These are phyloP conservation scores for Iris pallida DNA, from an alignment of 116 monocot species.

Conservation along the genomic window DNA sequence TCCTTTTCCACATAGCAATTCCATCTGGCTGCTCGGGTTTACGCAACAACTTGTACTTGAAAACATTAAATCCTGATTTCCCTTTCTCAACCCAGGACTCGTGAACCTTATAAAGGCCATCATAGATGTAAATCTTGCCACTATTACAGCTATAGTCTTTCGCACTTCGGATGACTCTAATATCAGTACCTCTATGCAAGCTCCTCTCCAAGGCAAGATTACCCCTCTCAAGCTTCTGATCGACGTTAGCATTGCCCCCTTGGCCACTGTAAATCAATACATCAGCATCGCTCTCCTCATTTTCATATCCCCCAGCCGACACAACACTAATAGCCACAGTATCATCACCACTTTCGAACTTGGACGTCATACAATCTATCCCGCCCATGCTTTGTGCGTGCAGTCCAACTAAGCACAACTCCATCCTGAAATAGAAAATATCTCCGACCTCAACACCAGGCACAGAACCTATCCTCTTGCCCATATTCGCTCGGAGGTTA, in stretches of 20 bases:
- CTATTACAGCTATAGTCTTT: constrained; percentile 34
- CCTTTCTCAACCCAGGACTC: constrained; percentile 46
- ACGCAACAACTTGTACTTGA: constrained; percentile 54
- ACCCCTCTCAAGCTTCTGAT: constrained; percentile 90
- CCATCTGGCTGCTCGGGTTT: constrained; percentile 48
- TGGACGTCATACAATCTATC: constrained; percentile 65
- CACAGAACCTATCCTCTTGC: constrained; percentile 51
- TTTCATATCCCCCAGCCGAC: constrained; percentile 84
- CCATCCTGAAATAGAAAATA: constrained; percentile 91
- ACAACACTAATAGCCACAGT: constrained; percentile 68
- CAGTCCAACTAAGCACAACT: constrained; percentile 74
- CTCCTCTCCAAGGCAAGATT: constrained; percentile 82
- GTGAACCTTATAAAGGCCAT: constrained; percentile 51
- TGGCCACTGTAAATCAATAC: constrained; percentile 71
- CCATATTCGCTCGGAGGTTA: constrained; percentile 51
- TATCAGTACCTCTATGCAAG: constrained; percentile 39
- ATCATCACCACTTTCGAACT: constrained; percentile 44
- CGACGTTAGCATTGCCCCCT: constrained; percentile 32
- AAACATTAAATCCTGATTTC: constrained; percentile 53
- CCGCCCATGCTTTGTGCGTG: constrained; percentile 77
- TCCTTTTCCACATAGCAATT: constrained; percentile 45
- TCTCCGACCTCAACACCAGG: constrained; percentile 85
- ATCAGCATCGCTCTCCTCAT: constrained; percentile 56
- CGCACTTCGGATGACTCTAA: constrained; percentile 74
- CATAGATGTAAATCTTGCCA: constrained; percentile 64